phyloP scores from a whole-genome alignment of 2,329 filamentous ascomycete genomes.

The Ophiostoma himal-ulmi region DNA sequence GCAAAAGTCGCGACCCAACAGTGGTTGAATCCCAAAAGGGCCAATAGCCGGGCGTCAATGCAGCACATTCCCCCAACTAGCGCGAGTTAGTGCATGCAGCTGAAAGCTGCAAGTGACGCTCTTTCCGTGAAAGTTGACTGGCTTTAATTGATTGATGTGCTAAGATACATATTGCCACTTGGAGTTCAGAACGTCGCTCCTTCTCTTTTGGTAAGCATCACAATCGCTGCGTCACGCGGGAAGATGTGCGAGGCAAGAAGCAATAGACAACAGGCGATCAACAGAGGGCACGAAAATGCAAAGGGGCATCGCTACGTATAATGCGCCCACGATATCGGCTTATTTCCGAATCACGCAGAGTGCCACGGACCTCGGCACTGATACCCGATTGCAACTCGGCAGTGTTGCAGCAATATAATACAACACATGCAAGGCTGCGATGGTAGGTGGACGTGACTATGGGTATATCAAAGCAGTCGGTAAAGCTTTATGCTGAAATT shows the following conservation, averaged over 20 bases:
- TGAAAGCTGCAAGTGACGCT: not conserved
- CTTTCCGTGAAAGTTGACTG: not conserved
- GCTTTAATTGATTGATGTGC: not conserved
- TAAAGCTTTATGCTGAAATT: not conserved
- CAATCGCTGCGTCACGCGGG: not conserved
- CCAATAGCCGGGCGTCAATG: constrained; percentile 4
- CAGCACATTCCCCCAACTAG: not conserved
- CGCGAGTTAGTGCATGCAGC: not conserved
- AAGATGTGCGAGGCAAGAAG: not conserved
- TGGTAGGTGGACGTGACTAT: not conserved
- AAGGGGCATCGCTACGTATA: not conserved
- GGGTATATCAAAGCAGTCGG: not conserved
- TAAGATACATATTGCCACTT: not conserved
- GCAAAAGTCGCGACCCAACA: not conserved
- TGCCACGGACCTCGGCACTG: not conserved
- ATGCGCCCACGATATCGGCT: not conserved
- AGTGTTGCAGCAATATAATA: not conserved
- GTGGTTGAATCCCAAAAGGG: not conserved
- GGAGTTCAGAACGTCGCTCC: not conserved
- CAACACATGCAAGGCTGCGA: not conserved
- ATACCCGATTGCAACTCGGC: not conserved
- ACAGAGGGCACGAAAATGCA: not conserved
- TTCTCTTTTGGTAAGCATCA: not conserved
- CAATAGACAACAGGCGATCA: too few species aligned
- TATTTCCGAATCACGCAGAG: not conserved